Evolutionary conservation across 2,329 filamentous ascomycete species (phyloP).

Genomic region (Penicillium sclerotigenum): DNA sequence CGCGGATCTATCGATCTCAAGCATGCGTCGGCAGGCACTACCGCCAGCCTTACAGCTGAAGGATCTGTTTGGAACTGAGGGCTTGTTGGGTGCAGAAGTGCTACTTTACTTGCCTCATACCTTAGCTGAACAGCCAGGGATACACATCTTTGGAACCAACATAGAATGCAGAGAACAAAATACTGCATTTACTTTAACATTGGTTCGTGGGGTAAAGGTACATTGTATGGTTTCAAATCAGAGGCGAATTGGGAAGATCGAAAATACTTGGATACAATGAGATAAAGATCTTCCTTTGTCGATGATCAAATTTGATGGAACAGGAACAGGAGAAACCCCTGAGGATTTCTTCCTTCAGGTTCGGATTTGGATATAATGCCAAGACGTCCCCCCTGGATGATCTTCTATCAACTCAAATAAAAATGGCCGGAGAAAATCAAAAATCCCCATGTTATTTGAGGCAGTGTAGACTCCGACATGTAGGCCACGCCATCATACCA

Average conservation of each 20-base stretch:
- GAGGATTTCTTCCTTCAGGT: not conserved
- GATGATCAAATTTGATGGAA: constrained; percentile 1
- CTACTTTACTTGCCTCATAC: constrained; percentile 33
- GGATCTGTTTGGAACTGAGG: constrained; percentile 49
- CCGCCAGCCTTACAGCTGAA: constrained; percentile 30
- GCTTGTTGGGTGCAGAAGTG: constrained; percentile 33
- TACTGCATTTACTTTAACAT: not conserved
- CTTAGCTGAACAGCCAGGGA: constrained; percentile 40
- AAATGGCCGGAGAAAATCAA: not conserved
- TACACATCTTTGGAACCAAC: constrained; percentile 33
- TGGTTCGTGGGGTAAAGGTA: not conserved
- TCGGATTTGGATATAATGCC: constrained; percentile 7
- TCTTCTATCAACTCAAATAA: constrained; percentile 1
- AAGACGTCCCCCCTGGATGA: constrained; percentile 6
- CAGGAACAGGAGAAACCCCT: constrained; percentile 1
- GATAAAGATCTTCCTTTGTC: not conserved
- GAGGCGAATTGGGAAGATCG: not conserved
- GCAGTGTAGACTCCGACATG: not conserved
- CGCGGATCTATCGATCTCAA: constrained; percentile 37
- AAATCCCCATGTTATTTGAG: not conserved
- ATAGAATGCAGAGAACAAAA: not conserved
- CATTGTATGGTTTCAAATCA: not conserved
- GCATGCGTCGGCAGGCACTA: constrained; percentile 36
- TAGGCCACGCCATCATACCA: not conserved
- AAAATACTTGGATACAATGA: not conserved